phyloP scores from a whole-genome alignment of 768 basidiomycete species.

The Chiua virens region DNA sequence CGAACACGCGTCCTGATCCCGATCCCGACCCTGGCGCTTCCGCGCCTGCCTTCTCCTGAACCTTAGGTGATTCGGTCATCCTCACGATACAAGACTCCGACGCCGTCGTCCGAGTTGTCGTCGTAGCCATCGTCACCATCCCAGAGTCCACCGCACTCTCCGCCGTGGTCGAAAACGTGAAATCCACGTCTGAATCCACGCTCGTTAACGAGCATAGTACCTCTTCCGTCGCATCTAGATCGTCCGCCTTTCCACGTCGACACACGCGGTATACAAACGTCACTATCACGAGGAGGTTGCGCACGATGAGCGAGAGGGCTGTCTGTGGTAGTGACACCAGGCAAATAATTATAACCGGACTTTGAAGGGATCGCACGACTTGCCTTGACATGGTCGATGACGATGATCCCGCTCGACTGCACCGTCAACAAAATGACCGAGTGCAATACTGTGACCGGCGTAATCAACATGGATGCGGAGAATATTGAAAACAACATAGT shows the following conservation, averaged over 20 bases:
- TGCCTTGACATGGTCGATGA: constrained; percentile 26
- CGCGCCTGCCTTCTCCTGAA: too few relatives aligned
- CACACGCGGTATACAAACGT: constrained; percentile 20
- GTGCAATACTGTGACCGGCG: constrained; percentile 19
- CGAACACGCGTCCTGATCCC: too few relatives aligned
- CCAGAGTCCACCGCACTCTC: too few relatives aligned
- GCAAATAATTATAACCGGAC: not conserved
- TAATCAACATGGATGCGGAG: constrained; percentile 18
- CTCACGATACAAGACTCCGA: too few relatives aligned
- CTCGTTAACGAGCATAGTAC: constrained; percentile 9
- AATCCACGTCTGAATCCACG: constrained; percentile 10
- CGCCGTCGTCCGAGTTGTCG: too few relatives aligned
- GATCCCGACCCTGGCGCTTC: too few relatives aligned
- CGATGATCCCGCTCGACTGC: not conserved
- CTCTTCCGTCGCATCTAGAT: constrained; percentile 3
- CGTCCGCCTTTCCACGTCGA: not conserved
- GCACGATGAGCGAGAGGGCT: constrained; percentile 24
- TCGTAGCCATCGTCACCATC: too few relatives aligned
- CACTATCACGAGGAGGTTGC: constrained; percentile 28
- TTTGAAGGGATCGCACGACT: not conserved
- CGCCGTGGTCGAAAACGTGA: not conserved
- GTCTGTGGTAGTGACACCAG: constrained; percentile 5
- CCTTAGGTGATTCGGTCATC: too few relatives aligned
- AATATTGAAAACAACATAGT: constrained; percentile 21
- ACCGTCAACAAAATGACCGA: constrained; percentile 5